Evolutionary conservation across 2,329 filamentous ascomycete species (phyloP), one percentile per base, ranked within the genome.

Genomic region (Cryphonectria japonica): DNA sequence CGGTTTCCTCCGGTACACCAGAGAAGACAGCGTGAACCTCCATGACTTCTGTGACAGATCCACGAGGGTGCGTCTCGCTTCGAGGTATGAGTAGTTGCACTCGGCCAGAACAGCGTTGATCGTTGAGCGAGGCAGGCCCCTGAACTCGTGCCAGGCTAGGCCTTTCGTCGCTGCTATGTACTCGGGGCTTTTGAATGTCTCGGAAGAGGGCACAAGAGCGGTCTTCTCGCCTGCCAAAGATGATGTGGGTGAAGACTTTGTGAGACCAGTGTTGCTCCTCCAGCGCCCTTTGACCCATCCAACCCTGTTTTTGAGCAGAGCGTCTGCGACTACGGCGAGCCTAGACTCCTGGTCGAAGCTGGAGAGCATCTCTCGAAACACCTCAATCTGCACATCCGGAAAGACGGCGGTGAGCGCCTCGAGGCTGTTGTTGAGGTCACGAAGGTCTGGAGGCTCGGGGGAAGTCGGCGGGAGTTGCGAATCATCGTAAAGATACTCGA

Each of bases 101-200:
- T 96, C 93, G 66, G 92, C 93, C 64, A 96, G 86, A 9, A 96
- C 92, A 11, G 91, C 93, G 77, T 91, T 89, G 80, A 95, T 92
- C 3, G 92, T 90, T 1, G 92, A 93, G 71, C 88, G 87, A 16
- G 91, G 90, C 59, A 95, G 82, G 29, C 90, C 91, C 76, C 89
- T 91, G 82, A 95, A 96, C 80, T 96, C 93, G 70, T 89, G 87
- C 79, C 89, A 91, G 34, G 92, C 87, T 34, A 93, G 83, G n/a
- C 83, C 81, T 77, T 88, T 89, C 9, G 91, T 92, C 9, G 92
- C 92, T 71, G 86, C 83, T 74, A 89, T 90, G 81, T 96, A 96
- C 66, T 84, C 85, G 4, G 83, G 80, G 66, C 87, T 91, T 72
- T 92, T 86, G 78, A 95, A 95, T 32, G 83, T 86, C 69, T 95